Evolutionary conservation across 352 stramenopile genomes (phyloP), one percentile per base, ranked within the genome.

Genomic region (Pythium brassicae): DNA sequence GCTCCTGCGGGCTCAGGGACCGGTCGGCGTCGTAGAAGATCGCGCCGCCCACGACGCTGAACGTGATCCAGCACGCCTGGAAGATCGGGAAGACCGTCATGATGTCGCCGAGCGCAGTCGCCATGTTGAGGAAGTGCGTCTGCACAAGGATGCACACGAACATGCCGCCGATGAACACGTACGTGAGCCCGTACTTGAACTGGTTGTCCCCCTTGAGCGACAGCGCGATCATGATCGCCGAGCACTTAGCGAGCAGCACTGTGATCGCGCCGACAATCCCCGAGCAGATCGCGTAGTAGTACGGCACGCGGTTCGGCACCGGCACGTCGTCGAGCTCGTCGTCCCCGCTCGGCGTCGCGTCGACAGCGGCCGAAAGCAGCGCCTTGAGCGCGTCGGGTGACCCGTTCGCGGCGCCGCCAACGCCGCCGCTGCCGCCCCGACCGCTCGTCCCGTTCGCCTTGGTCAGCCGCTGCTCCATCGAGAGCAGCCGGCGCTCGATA

Each of bases 51-150:
- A 95, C 72, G 29, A 95, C 85, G 45, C 83, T 93, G 49, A 95
- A 95, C 27, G 77, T 89, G 59, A 95, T 95, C 86, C 86, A 95
- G 55, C 74, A 92, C 32, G 83, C 81, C 57, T 95, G 86, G 58
- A 95, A 95, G 62, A 89, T 91, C 20, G 86, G 86, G 53, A 92
- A 95, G 37, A 95, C 86, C 14, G 83, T 95, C 83, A 95, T 94
- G 65, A 90, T 92, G 59, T 95, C 82, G 15, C 86, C 86, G 44
- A 93, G 57, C 12, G 83, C 57, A 44, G 82, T 95, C 7, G 86
- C 86, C 68, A 92, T 79, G 58, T 95, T 95, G 52, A 95, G 76
- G 58, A 95, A 87, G 53, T 95, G 83, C 29, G 86, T 95, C 59
- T 95, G 86, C 40, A 94, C 71, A 22, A 95, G 69, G 56, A 95